phyloP scores from a whole-genome alignment of 2,329 filamentous ascomycete species.

The Lachnellula cervina region DNA sequence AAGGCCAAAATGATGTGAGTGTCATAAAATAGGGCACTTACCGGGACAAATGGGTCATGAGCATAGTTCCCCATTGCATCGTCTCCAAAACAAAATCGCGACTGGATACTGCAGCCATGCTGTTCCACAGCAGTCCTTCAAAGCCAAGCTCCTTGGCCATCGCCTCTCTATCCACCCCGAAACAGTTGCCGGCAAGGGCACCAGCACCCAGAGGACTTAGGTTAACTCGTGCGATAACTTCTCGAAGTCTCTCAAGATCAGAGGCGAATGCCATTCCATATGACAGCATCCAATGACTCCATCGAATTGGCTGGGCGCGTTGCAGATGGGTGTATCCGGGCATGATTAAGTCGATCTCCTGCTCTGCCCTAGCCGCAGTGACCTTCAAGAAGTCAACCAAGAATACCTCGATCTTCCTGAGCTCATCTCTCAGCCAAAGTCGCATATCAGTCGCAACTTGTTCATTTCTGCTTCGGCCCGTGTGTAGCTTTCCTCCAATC shows the following conservation, averaged over 20 bases:
- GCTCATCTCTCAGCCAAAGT: constrained; percentile 75
- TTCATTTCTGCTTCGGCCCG: constrained; percentile 81
- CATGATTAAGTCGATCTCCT: constrained; percentile 74
- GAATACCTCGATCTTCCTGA: constrained; percentile 63
- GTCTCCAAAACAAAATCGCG: constrained; percentile 78
- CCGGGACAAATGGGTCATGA: constrained; percentile 72
- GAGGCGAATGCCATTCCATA: constrained; percentile 66
- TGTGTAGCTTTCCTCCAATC: constrained; percentile 84
- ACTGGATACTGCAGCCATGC: constrained; percentile 59
- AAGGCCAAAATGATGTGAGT: not conserved
- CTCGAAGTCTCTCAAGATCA: constrained; percentile 72
- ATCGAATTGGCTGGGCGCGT: constrained; percentile 73
- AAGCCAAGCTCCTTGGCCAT: constrained; percentile 81
- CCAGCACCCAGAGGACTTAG: constrained; percentile 36
- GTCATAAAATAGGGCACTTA: not conserved
- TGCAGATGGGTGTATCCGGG: constrained; percentile 84
- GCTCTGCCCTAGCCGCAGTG: constrained; percentile 63
- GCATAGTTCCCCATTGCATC: constrained; percentile 71
- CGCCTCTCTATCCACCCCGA: constrained; percentile 72
- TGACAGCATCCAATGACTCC: constrained; percentile 76
- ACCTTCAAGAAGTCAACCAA: constrained; percentile 67
- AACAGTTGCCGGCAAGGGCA: constrained; percentile 76
- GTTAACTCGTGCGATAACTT: constrained; percentile 72
- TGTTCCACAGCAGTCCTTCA: constrained; percentile 69
- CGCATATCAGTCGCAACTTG: constrained; percentile 89